These are phyloP conservation scores for Amphibolis antarctica DNA, from an alignment of 106 monocot species.

Conservation along the genomic window DNA sequence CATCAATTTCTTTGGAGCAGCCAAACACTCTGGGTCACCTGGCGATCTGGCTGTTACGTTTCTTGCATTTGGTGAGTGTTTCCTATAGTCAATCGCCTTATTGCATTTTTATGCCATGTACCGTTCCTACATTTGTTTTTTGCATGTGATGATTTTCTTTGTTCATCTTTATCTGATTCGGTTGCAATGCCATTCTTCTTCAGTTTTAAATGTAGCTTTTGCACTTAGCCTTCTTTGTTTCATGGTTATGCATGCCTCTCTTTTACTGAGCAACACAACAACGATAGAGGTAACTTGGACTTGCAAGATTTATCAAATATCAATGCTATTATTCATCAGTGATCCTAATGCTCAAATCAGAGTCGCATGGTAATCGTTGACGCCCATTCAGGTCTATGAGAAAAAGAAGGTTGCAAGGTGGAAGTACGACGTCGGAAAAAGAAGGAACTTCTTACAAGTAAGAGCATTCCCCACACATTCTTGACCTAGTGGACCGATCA, in stretches of 20 bases:
- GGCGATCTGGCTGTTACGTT: slow-evolving; percentile 51
- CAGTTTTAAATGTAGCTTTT: slow-evolving; percentile 82
- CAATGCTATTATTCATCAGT: too few relatives aligned
- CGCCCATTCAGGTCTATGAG: slow-evolving; percentile 50
- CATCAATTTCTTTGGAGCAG: slow-evolving; percentile 59
- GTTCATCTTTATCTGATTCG: not conserved
- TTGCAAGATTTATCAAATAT: not conserved
- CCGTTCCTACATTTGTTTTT: not conserved
- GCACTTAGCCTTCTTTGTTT: slow-evolving; percentile 83
- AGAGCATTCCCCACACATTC: not conserved
- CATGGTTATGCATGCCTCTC: slow-evolving; percentile 61
- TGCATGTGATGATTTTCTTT: too few relatives aligned
- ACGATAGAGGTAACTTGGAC: slow-evolving; percentile 65
- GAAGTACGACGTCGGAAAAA: slow-evolving; percentile 76
- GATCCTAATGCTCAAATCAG: too few relatives aligned
- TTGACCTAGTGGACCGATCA: not conserved
- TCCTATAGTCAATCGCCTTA: not conserved
- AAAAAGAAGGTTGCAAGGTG: slow-evolving; percentile 46
- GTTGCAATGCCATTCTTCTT: not conserved
- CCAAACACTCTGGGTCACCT: slow-evolving; percentile 42
- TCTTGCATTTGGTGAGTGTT: slow-evolving; percentile 60
- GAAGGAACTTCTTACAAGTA: slow-evolving; percentile 78
- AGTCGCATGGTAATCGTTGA: too few relatives aligned
- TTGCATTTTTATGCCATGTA: too few relatives aligned
- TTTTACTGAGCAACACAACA: slow-evolving; percentile 71